A percentile compares a stretch with the other conserved stretches of the same genome.
Conservation (phyloP, 352 stramenopile genomes). For the Hyaloperonospora brassicae region DNA sequence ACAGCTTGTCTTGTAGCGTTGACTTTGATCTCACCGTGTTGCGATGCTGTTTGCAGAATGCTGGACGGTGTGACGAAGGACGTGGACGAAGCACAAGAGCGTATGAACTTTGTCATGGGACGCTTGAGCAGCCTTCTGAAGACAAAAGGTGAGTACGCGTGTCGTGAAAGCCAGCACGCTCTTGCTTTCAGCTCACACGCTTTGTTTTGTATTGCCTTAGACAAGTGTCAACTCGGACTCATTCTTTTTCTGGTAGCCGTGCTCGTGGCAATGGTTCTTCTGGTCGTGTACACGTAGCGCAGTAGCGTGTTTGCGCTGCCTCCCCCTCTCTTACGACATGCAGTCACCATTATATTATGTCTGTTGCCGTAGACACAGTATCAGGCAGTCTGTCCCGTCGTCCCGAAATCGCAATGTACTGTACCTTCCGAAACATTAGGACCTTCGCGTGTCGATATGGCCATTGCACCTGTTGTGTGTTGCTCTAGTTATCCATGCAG, state of each 20-base stretch:
- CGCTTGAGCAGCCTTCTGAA: slow-evolving; percentile 68
- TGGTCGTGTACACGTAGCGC: slow-evolving; percentile 77
- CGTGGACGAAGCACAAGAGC: slow-evolving; percentile 63
- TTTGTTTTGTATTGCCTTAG: slow-evolving; percentile 20
- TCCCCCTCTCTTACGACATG: background rate
- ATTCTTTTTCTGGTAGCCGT: slow-evolving; percentile 65
- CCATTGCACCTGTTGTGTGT: slow-evolving; percentile 12
- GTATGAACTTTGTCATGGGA: slow-evolving; percentile 81
- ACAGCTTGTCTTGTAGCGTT: background rate
- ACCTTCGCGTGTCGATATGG: slow-evolving; percentile 8
- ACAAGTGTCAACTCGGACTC: slow-evolving; percentile 70
- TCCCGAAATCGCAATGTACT: slow-evolving; percentile 20
- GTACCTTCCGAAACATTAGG: slow-evolving; percentile 7
- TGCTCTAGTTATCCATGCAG: slow-evolving; percentile 17
- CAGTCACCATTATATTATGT: background rate
- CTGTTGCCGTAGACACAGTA: slow-evolving; percentile 11
- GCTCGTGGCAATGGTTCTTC: slow-evolving; percentile 66
- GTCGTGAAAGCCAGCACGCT: background rate
- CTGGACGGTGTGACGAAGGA: slow-evolving; percentile 65
- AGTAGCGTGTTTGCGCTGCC: background rate
- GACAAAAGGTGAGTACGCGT: slow-evolving; percentile 53
- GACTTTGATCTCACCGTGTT: background rate
- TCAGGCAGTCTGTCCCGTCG: slow-evolving; percentile 4
- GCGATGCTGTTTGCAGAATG: slow-evolving; percentile 37
- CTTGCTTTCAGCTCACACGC: background rate